These are phyloP conservation scores for Exophiala mesophila DNA, from an alignment of 2,329 filamentous ascomycete genomes.

Conservation along the genomic window DNA sequence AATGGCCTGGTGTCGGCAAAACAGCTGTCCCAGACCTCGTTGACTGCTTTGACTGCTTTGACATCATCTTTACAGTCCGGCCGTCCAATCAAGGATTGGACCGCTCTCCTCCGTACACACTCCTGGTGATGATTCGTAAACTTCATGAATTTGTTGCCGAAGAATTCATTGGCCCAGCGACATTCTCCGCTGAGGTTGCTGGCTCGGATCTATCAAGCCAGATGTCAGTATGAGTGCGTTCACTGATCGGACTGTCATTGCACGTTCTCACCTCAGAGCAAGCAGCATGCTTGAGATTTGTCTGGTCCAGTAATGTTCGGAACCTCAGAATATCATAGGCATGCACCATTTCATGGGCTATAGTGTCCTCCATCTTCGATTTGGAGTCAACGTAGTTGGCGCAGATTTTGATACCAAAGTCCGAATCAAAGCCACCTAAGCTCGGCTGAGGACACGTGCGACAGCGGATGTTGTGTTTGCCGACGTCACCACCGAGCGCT, in stretches of 20 bases:
- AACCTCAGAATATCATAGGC: slow-evolving; percentile 90
- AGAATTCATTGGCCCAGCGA: slow-evolving; percentile 80
- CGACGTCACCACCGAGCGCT: slow-evolving; percentile 71
- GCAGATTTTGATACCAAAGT: slow-evolving; percentile 85
- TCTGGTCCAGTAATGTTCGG: slow-evolving; percentile 72
- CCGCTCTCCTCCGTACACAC: slow-evolving; percentile 78
- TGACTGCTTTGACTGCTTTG: slow-evolving; percentile 81
- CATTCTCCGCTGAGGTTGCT: slow-evolving; percentile 92
- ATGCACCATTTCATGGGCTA: slow-evolving; percentile 97
- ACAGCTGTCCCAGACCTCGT: slow-evolving; percentile 98
- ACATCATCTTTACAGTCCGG: slow-evolving; percentile 78
- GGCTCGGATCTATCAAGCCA: slow-evolving; percentile 68
- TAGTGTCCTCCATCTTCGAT: slow-evolving; percentile 83
- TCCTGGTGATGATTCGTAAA: slow-evolving; percentile 90
- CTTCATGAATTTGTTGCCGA: slow-evolving; percentile 77
- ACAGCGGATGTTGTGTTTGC: slow-evolving; percentile 72
- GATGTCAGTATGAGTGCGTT: too few species aligned
- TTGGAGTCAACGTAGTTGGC: slow-evolving; percentile 81
- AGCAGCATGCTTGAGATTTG: slow-evolving; percentile 79
- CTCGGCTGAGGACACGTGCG: slow-evolving; percentile 68
- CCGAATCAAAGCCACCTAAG: slow-evolving; percentile 77
- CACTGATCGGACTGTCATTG: too few species aligned
- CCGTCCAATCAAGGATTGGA: slow-evolving; percentile 70
- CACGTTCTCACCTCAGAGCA: slow-evolving; percentile 85
- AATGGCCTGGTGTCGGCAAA: slow-evolving; percentile 92